Evolutionary conservation across 1,139 yeast genomes (phyloP).

Genomic region (Candida frijolesensis): DNA sequence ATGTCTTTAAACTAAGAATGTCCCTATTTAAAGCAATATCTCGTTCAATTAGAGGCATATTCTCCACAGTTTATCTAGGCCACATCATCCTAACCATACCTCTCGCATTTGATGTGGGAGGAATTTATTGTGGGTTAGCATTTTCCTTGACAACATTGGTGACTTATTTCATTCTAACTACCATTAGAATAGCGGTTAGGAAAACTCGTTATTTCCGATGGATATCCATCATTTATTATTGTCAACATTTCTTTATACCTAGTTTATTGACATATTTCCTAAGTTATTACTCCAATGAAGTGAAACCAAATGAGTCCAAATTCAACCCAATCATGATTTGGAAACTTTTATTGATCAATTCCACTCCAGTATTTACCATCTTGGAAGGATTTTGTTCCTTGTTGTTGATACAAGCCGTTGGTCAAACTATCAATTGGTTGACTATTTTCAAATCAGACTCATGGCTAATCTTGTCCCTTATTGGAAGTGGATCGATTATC

Average conservation of each 20-base stretch:
- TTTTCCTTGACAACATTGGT: constrained; percentile 76
- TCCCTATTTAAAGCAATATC: constrained; percentile 12
- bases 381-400: constrained; percentile 93
- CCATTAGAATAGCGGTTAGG: constrained; percentile 61
- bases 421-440: constrained; percentile 78
- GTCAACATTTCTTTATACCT: constrained; percentile 84
- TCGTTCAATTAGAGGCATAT: constrained; percentile 31
- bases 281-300: constrained; percentile 38
- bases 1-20: constrained; percentile 1
- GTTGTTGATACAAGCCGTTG: constrained; percentile 85
- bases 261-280: constrained; percentile 75
- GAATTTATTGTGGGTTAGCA: constrained; percentile 83
- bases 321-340: constrained; percentile 44
- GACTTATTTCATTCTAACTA: constrained; percentile 71
- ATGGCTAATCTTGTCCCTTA: constrained; percentile 77
- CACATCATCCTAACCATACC: constrained; percentile 85
- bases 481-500: constrained; percentile 73
- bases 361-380: constrained; percentile 87
- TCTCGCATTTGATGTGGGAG: constrained; percentile 94
- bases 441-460: constrained; percentile 68
- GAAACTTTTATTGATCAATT: constrained; percentile 68
- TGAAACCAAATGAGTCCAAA: constrained; percentile 10
- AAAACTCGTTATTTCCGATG: constrained; percentile 50
- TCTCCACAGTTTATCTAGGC: constrained; percentile 61
- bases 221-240: constrained; percentile 67